Base-by-base conservation (phyloP, 805 yeast genomes). In the Tetrapisispora arboricola region DNA sequence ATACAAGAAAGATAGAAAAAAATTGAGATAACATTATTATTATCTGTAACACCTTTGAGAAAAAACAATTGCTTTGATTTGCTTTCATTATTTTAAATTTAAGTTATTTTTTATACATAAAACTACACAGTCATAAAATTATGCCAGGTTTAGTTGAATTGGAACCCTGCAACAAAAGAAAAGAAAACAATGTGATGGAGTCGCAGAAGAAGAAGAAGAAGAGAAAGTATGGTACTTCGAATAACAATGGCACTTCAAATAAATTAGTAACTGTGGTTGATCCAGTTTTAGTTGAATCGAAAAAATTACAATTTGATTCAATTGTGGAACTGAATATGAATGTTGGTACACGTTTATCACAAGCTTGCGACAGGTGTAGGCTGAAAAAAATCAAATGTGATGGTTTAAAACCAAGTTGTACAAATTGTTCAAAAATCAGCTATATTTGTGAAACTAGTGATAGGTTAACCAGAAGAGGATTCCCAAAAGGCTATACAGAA, bases 331-430 rank as follows among this genome's bases (percentile, higher is more conserved):
- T 2, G 10, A 16, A 16, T 12, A 25, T 25, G 10, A 34, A 34
- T 24, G 21, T 34, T n/a, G n/a, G n/a, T n/a, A n/a, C n/a, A 9
- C 28, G 39, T 18, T 32, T 32, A 20, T 73, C 82, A 1, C 92
- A 83, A 58, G 92, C 92, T 2, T 83, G 94, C 61, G 92, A 83
- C 57, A 65, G 96, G 38, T 87, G 95, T 55, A 66, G 95, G 28
- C 43, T 60, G 21, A 60, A 60, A 39, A 60, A 60, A 41, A 56
- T 57, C 6, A 54, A 57, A 38, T 60, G 65, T 45, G 90, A 83
- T 50, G 92, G 92, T 1, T 72, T 73, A 42, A 53, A 71, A 22
- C 60, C 60, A 10, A 45, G 39, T 26, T 83, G 94, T 55, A 67
- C 76, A 28, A 79, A 80, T 52, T 83, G 92, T 54, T 61, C 65